phyloP scores from a whole-genome alignment of 306 rosid species.

The Quercus berberidifolia region DNA sequence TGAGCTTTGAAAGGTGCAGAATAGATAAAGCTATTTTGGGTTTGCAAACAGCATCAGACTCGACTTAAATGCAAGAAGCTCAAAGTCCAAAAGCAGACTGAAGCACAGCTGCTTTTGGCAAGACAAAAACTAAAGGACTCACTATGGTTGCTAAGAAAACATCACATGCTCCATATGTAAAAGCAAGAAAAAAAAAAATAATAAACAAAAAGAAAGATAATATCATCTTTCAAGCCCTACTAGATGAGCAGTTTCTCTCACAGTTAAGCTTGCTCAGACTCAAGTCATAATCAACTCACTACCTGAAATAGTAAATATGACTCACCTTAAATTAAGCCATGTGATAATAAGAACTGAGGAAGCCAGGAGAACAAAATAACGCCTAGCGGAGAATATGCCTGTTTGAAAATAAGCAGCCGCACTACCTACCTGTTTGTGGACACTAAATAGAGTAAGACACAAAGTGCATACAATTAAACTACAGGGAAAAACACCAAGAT shows the following conservation, averaged over 20 bases:
- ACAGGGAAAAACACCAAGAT: not conserved
- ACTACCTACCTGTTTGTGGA: slow-evolving; percentile 61
- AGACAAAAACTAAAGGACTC: too few species aligned
- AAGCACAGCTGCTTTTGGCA: too few species aligned
- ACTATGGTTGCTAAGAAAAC: too few species aligned
- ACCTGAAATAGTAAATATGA: not conserved
- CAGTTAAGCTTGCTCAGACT: not conserved
- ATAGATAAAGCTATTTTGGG: too few species aligned
- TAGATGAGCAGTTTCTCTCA: not conserved
- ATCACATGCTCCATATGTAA: not conserved
- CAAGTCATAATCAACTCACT: slow-evolving; percentile 5
- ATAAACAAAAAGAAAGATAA: not conserved
- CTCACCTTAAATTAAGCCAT: slow-evolving; percentile 84
- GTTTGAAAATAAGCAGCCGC: slow-evolving; percentile 78
- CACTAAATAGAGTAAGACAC: not conserved
- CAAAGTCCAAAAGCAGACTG: too few species aligned
- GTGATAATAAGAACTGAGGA: slow-evolving; percentile 79
- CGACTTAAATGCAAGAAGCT: too few species aligned
- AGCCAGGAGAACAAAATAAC: slow-evolving; percentile 54
- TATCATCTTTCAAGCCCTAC: not conserved
- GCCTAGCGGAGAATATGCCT: slow-evolving; percentile 55
- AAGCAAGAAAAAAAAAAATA: not conserved
- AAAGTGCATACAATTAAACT: not conserved
- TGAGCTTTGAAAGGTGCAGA: too few species aligned
- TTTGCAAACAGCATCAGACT: too few species aligned